Conservation (phyloP, 345 rosid genomes). For the Aquilaria sinensis region DNA sequence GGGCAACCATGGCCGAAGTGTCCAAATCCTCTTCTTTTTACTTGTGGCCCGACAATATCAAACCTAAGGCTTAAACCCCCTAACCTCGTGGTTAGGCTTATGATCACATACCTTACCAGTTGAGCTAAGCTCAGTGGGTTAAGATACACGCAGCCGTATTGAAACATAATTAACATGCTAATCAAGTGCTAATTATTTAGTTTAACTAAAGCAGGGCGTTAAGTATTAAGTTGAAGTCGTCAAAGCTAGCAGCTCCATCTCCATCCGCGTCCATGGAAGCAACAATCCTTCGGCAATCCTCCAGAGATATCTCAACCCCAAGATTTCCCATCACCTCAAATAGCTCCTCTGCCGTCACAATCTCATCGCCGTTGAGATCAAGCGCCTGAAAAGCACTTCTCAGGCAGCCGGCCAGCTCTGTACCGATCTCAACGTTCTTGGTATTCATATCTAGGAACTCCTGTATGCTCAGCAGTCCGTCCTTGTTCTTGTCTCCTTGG, state of each 20-base stretch:
- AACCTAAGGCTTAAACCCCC: too few species aligned
- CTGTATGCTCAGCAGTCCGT: constrained; percentile 43
- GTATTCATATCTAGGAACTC: constrained; percentile 69
- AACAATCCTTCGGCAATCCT: constrained; percentile 30
- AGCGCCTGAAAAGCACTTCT: constrained; percentile 27
- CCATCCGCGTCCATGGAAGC: constrained; percentile 46
- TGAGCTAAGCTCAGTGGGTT: too few species aligned
- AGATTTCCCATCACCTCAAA: constrained; percentile 18
- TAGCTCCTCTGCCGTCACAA: constrained; percentile 36
- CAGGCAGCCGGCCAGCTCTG: constrained; percentile 25
- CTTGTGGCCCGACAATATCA: too few species aligned
- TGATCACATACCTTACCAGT: too few species aligned
- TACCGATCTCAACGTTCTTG: constrained; percentile 32
- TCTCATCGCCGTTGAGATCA: constrained; percentile 17
- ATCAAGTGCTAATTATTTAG: neutral
- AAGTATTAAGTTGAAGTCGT: constrained; percentile 35
- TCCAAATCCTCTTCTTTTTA: too few species aligned
- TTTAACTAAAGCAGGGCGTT: constrained; percentile 24
- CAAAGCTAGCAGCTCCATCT: constrained; percentile 39
- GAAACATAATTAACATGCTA: too few species aligned
- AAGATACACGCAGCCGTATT: too few species aligned
- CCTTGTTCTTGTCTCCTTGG: constrained; percentile 42
- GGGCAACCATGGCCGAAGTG: too few species aligned
- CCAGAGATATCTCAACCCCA: constrained; percentile 23
- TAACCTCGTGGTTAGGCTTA: too few species aligned